Evolutionary conservation across 768 basidiomycete species (phyloP).

Genomic region (Melanogaster broomeanus): DNA sequence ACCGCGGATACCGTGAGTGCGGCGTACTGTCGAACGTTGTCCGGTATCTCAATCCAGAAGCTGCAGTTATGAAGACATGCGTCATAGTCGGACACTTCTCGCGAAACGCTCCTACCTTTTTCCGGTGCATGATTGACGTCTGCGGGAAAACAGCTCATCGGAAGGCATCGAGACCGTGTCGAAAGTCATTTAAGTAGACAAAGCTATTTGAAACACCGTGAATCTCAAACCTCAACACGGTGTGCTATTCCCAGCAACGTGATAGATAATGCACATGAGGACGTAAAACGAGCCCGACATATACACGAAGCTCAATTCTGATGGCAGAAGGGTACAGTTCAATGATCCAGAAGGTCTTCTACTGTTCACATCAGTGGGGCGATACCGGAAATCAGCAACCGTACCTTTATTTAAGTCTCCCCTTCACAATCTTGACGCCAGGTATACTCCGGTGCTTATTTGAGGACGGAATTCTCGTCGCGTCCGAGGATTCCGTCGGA

Average conservation of each 20-base stretch:
- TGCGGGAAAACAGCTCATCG: too few relatives aligned
- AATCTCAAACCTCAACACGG: not conserved
- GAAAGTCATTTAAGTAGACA: not conserved
- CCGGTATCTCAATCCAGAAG: not conserved
- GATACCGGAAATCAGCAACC: not conserved
- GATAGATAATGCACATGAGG: not conserved
- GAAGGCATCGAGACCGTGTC: not conserved
- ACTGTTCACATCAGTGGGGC: constrained; percentile 9
- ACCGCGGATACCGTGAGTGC: not conserved
- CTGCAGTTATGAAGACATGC: too few relatives aligned
- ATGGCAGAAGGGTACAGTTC: not conserved
- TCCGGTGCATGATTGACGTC: not conserved
- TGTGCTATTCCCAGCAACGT: constrained; percentile 5
- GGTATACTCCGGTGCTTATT: constrained; percentile 31
- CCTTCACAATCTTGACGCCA: constrained; percentile 34
- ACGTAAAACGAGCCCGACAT: not conserved
- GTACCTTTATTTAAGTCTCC: constrained; percentile 15
- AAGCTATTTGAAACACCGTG: not conserved
- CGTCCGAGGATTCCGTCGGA: constrained; percentile 17
- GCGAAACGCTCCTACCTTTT: constrained; percentile 9
- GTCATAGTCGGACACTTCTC: constrained; percentile 17
- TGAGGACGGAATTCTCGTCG: constrained; percentile 8
- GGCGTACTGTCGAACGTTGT: not conserved
- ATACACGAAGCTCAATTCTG: constrained; percentile 5
- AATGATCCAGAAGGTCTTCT: not conserved